Percentiles rank a stretch among this genome's conserved stretches.
phyloP scores from a whole-genome alignment of 1,284 basidiomycete genomes.

The Ganoderma multipileum region DNA sequence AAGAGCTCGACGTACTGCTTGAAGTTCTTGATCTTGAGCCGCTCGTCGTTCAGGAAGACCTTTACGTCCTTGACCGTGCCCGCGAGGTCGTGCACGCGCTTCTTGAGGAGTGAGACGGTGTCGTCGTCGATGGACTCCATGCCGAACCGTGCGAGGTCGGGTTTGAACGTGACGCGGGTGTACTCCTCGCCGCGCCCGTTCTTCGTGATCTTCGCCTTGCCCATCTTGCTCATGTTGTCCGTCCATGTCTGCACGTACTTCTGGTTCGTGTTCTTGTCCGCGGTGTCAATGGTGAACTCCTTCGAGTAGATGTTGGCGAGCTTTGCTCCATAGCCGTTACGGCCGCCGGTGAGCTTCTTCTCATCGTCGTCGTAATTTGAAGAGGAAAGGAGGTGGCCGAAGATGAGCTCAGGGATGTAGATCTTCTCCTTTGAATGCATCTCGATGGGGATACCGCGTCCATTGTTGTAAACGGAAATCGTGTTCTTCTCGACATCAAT shows the following conservation, averaged over 20 bases:
- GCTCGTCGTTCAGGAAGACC: slow-evolving; percentile 93
- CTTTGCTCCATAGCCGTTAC: slow-evolving; percentile 99
- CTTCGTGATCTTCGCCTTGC: slow-evolving; percentile 92
- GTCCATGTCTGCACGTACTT: slow-evolving; percentile 98
- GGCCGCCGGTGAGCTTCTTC: slow-evolving; percentile 98
- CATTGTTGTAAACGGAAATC: slow-evolving; percentile 97
- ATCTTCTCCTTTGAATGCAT: slow-evolving; percentile 94
- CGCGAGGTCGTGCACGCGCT: slow-evolving; percentile 98
- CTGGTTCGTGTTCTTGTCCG: slow-evolving; percentile 85
- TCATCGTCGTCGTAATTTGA: slow-evolving; percentile 99
- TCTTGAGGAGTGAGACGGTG: slow-evolving; percentile 88
- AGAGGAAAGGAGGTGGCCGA: slow-evolving; percentile 94
- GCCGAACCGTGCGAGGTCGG: slow-evolving; percentile 91
- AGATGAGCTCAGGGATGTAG: slow-evolving; percentile 98
- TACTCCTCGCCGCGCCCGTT: slow-evolving; percentile 89
- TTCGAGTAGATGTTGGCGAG: slow-evolving; percentile 98
- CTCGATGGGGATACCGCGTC: slow-evolving; percentile 96
- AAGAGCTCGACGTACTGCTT: slow-evolving; percentile 99
- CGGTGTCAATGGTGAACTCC: slow-evolving; percentile 98
- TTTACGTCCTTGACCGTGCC: slow-evolving; percentile 95
- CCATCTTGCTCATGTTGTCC: slow-evolving; percentile 91
- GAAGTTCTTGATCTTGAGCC: slow-evolving; percentile 94
- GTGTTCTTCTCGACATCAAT: slow-evolving; percentile 87
- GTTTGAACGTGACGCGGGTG: slow-evolving; percentile 95
- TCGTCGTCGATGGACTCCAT: slow-evolving; percentile 95